phyloP scores from a whole-genome alignment of 257 asterid genomes.

The Penstemon newberryi region DNA sequence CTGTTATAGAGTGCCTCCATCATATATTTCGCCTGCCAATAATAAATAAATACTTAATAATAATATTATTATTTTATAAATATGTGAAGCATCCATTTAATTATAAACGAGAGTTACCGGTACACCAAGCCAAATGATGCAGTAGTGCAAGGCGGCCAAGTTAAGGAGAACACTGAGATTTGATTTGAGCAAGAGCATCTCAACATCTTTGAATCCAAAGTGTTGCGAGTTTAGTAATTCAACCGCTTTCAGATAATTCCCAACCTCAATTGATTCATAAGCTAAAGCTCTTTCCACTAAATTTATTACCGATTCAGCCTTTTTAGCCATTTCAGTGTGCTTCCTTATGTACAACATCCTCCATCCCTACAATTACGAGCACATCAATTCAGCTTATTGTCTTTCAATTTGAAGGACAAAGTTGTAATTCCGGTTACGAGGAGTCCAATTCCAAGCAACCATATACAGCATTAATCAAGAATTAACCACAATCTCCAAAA shows the following conservation, averaged over 20 bases:
- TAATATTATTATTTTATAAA: neutral
- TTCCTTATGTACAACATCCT: constrained; percentile 53
- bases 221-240: constrained; percentile 49
- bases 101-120: constrained; percentile 45
- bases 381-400: neutral
- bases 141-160: constrained; percentile 83
- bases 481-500: constrained; percentile 8
- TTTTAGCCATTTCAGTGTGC: constrained; percentile 66
- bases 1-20: constrained; percentile 45
- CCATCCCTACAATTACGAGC: constrained; percentile 58
- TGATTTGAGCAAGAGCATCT: constrained; percentile 65
- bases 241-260: constrained; percentile 62
- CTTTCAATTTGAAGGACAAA: neutral
- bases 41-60: neutral
- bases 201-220: constrained; percentile 69
- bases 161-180: constrained; percentile 60
- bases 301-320: constrained; percentile 39
- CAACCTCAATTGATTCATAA: constrained; percentile 74
- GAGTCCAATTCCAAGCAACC: constrained; percentile 10
- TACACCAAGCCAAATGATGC: constrained; percentile 57
- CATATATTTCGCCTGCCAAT: constrained; percentile 45
- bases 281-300: constrained; percentile 55
- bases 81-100: neutral
- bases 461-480: neutral
- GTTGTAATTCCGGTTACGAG: constrained; percentile 18